Base-by-base conservation (phyloP, 306 rosid species). In the Fragaria vesca region DNA sequence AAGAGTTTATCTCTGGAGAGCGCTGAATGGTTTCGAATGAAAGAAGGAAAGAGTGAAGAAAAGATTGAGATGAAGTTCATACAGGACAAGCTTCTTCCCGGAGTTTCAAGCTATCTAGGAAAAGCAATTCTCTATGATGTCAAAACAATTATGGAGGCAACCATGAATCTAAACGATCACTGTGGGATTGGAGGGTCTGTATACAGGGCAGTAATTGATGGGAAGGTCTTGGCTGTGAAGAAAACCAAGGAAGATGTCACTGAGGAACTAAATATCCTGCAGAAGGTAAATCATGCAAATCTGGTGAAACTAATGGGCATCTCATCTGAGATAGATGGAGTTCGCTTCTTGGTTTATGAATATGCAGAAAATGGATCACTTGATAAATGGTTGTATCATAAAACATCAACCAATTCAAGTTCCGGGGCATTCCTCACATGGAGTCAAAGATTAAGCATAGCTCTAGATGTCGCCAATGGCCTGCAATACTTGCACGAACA, bases 401-500 rank as follows among this genome's bases (percentile, higher is more conserved):
- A 81, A 73, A 72, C 84, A 32, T 78, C 86, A 24, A 20, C 76
- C 28, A 15, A 67, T 28, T 76, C 90, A 21, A 51, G 71, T 62
- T 84, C 84, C 1, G 20, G 4, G 24, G 74, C 42, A 8, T 61
- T 81, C 16, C 96, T 94, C 62, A 82, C 88, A 30, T 94, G 98
- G 98, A 86, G 60, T 66, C 93, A 90, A 77, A 87, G 98, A 80
- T 67, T 91, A 57, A 74, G 76, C 75, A 89, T 91, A 73, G 97
- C 98, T 48, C 77, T 91, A 72, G 97, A 90, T 80, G 84, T 94
- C 52, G 94, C 98, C 18, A 84, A 83, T 78, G 96, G 96, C 63
- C 77, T 91, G 78, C 91, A 91, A 74, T 94, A 94, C 85, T 51
- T 91, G 89, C 98, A 94, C 26, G 98, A 94, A 52, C 98, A 90